Percentiles rank a stretch among this genome's conserved stretches.
phyloP scores from a whole-genome alignment of 257 asterid genomes.

The Ilex asprella region DNA sequence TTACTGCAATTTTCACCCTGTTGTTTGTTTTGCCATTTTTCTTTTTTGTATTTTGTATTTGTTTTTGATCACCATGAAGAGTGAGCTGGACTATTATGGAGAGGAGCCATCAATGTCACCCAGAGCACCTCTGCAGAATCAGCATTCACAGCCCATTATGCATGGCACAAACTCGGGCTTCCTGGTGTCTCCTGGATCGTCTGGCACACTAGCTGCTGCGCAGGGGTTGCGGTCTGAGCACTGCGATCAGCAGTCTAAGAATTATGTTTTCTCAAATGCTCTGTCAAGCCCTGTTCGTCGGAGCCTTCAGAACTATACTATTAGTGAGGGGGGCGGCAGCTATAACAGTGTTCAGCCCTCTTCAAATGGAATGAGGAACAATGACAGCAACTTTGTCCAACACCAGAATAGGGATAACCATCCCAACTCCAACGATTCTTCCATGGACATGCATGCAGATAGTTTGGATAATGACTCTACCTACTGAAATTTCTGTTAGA shows the following conservation, averaged over 20 bases:
- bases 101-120: slow-evolving; percentile 42
- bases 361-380: slow-evolving; percentile 21
- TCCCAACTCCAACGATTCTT: slow-evolving; percentile 27
- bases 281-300: slow-evolving; percentile 42
- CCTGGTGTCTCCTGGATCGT: slow-evolving; percentile 25
- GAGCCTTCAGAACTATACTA: slow-evolving; percentile 38
- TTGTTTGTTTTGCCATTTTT: too few species aligned
- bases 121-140: slow-evolving; percentile 27
- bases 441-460: slow-evolving; percentile 49
- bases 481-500: slow-evolving; percentile 13
- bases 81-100: slow-evolving; percentile 34
- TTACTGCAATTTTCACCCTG: too few species aligned
- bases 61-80: slow-evolving; percentile 12
- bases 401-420: slow-evolving; percentile 30
- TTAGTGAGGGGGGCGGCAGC: slow-evolving; percentile 26
- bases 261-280: slow-evolving; percentile 42
- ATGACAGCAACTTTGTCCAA: slow-evolving; percentile 16
- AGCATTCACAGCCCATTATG: slow-evolving; percentile 21
- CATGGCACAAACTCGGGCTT: slow-evolving; percentile 24
- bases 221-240: slow-evolving; percentile 25
- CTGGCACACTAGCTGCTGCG: slow-evolving; percentile 18
- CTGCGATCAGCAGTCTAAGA: slow-evolving; percentile 30
- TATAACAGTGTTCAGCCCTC: slow-evolving; percentile 18
- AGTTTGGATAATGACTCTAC: slow-evolving; percentile 25
- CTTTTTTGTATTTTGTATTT: not conserved